phyloP scores from a whole-genome alignment of 2,329 filamentous ascomycete genomes.

The Pseudocercospora fijiensis region DNA sequence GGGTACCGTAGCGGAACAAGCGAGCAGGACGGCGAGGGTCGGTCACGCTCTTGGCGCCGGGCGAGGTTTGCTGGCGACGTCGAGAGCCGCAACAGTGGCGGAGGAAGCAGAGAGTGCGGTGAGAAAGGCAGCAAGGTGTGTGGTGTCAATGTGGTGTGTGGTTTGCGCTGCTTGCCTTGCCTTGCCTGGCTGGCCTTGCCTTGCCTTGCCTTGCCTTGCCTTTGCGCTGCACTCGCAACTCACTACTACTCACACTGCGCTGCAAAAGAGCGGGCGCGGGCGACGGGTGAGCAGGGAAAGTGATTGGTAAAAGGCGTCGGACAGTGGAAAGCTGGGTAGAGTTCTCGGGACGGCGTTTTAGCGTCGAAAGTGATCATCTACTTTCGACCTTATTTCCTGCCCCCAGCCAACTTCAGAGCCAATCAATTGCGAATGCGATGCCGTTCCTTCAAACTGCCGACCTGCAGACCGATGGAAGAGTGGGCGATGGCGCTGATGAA shows the following conservation, averaged over 20 bases:
- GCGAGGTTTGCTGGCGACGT: neutral
- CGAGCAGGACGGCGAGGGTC: slow-evolving; percentile 5
- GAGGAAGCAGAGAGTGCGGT: neutral
- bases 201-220: too few species aligned
- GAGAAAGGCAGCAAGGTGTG: neutral
- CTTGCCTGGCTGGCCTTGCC: too few species aligned
- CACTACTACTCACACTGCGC: neutral
- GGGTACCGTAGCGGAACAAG: neutral
- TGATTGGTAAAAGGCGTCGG: slow-evolving; percentile 26
- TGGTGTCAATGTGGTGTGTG: neutral
- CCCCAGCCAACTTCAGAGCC: slow-evolving; percentile 12
- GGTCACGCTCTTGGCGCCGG: neutral
- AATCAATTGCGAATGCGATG: slow-evolving; percentile 6
- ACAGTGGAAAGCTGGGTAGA: slow-evolving; percentile 16
- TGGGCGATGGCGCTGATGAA: neutral
- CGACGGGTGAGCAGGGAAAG: slow-evolving; percentile 18
- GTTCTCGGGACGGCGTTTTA: slow-evolving; percentile 21
- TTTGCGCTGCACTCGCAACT: neutral
- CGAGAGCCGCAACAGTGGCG: neutral
- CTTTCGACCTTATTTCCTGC: slow-evolving; percentile 15
- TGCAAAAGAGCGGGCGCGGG: slow-evolving; percentile 10
- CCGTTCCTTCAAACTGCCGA: slow-evolving; percentile 16
- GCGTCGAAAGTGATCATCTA: slow-evolving; percentile 10
- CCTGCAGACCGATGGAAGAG: slow-evolving; percentile 11
- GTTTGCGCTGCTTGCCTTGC: neutral